Evolutionary conservation across 768 basidiomycete genomes (phyloP), one percentile per base, ranked within the genome.

Genomic region (Tulasnella sp.): DNA sequence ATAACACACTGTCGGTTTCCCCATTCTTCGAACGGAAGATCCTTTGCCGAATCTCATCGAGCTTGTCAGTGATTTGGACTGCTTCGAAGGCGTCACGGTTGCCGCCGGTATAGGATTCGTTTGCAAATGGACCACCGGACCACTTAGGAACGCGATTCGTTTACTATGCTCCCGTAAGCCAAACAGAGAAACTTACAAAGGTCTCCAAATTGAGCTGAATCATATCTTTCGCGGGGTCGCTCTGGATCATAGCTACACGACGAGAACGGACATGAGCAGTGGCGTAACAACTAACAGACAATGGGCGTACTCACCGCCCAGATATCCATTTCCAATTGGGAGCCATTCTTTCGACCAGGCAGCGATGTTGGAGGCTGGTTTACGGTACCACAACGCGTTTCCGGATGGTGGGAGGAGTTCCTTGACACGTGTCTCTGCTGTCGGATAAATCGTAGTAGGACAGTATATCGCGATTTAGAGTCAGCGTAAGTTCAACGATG

Each of bases 181-280:
- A 64, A 84, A 83, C 8, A 76, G 74, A 63, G 83, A 78, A 45
- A 17, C 79, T 75, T 84, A 85, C 86, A 7, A 87, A 69, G 12
- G 81, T 80, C 64, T 87, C 84, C 43, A 87, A 81, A 64, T 87
- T 86, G 25, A 87, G 69, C 60, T 82, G 82, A 8, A 75, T 79
- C 14, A 70, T 70, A 67, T 86, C 84, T 37, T 77, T 74, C 2
- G 66, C 63, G 1, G 79, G 77, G 4, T 79, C 81, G 1, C 84
- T 84, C 6, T 77, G 77, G 17, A 80, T 67, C 76, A 80, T 84
- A 6, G 82, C 84, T 84, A 52, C 41, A 49, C 34, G n/a, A 32
- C 35, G 11, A 59, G 40, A 17, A 17, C 41, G n/a, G n/a, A n/a
- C n/a, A n/a, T n/a, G n/a, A n/a, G n/a, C n/a, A n/a, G 25, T 27